Conservation (phyloP, 2,329 filamentous ascomycete species). For the Aspergillus transmontanensis region DNA sequence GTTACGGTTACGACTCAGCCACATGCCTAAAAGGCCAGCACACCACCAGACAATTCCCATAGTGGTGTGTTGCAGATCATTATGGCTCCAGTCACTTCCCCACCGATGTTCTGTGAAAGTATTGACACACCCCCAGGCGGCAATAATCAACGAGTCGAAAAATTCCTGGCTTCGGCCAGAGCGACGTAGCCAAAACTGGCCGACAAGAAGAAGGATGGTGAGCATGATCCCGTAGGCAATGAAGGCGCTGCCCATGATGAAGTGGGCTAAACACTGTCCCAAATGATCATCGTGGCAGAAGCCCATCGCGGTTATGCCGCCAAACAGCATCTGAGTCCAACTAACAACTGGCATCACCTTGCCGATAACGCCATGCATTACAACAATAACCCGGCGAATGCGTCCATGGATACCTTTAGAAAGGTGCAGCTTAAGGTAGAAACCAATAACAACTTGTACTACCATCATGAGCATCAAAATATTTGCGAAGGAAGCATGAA, state of each 20-base stretch:
- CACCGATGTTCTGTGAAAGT: conserved; percentile 97
- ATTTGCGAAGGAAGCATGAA: conserved; percentile 79
- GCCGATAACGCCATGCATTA: conserved; percentile 77
- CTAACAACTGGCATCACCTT: conserved; percentile 83
- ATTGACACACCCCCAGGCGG: conserved; percentile 94
- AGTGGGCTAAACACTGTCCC: conserved; percentile 92
- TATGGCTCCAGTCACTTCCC: conserved; percentile 85
- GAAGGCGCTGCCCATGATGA: conserved; percentile 98
- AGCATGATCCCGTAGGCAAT: conserved; percentile 90
- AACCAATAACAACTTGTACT: conserved; percentile 74
- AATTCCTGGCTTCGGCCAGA: conserved; percentile 93
- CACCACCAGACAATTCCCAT: conserved; percentile 99
- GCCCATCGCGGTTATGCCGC: conserved; percentile 86
- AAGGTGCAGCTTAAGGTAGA: conserved; percentile 88
- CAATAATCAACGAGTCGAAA: conserved; percentile 89
- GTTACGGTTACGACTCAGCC: conserved; percentile 82
- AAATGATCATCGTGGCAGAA: conserved; percentile 92
- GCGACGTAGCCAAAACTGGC: conserved; percentile 81
- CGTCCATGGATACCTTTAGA: conserved; percentile 79
- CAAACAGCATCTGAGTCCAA: conserved; percentile 95
- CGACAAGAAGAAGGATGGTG: conserved; percentile 82
- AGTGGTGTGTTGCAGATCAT: conserved; percentile 96
- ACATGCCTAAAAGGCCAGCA: conserved; percentile 86
- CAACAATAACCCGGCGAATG: conserved; percentile 71
- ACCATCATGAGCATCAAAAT: conserved; percentile 78